Evolutionary conservation across 179 eudicot species (phyloP).

Genomic region (Dionaea muscipula): DNA sequence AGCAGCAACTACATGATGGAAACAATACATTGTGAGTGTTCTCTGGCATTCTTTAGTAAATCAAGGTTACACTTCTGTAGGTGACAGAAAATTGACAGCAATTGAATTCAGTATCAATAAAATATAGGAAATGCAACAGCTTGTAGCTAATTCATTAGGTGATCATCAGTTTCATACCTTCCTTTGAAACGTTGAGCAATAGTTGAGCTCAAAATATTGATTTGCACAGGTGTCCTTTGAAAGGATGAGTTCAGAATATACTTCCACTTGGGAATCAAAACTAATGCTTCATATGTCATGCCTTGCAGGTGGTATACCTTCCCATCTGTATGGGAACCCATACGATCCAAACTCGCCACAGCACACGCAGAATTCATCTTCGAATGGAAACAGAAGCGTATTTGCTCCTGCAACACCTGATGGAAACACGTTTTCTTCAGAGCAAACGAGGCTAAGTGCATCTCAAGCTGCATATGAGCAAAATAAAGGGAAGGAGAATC

Average conservation of each 20-base stretch:
- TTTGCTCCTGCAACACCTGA: constrained; percentile 25
- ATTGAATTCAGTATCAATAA: too few relatives aligned
- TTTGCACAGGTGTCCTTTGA: neutral
- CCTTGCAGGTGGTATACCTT: neutral
- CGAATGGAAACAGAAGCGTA: constrained; percentile 13
- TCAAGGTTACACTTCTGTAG: neutral
- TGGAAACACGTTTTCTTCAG: constrained; percentile 9
- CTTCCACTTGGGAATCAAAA: neutral
- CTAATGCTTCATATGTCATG: too few relatives aligned
- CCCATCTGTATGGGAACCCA: neutral
- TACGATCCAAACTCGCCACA: constrained; percentile 8
- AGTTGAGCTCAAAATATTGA: neutral
- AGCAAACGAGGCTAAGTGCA: constrained; percentile 4
- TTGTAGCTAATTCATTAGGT: too few relatives aligned
- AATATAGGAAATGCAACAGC: too few relatives aligned
- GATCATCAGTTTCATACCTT: too few relatives aligned
- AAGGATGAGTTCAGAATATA: neutral
- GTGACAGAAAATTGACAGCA: neutral
- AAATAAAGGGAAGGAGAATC: constrained; percentile 15
- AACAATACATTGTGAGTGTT: constrained; percentile 13
- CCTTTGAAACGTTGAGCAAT: neutral
- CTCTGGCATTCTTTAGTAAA: too few relatives aligned
- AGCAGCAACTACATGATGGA: constrained; percentile 1
- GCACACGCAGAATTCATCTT: constrained; percentile 10
- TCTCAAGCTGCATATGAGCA: constrained; percentile 10